Conservation (phyloP, 106 monocot genomes). For the Dioscorea alata region DNA sequence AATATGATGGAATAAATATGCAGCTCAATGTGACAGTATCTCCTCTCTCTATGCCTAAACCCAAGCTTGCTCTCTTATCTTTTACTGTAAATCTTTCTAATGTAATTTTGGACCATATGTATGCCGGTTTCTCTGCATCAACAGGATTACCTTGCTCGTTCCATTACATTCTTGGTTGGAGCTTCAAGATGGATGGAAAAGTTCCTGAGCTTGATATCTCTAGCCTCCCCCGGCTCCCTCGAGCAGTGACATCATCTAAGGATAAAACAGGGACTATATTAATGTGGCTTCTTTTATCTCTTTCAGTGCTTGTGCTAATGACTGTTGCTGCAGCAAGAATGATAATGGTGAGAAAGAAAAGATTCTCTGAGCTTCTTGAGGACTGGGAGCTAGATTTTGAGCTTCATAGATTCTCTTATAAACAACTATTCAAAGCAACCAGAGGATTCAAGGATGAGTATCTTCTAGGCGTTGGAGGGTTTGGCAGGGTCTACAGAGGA, state of each 20-base stretch:
- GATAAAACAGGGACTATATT: neutral
- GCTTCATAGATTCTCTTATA: conserved; percentile 4
- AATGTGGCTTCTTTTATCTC: neutral
- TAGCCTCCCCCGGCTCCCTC: neutral
- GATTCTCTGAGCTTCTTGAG: neutral
- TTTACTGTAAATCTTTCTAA: neutral
- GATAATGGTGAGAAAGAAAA: neutral
- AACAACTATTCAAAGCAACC: conserved; percentile 2
- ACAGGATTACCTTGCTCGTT: neutral
- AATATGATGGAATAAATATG: neutral
- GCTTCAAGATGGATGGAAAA: conserved; percentile 1
- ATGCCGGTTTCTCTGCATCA: neutral
- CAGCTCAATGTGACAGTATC: conserved; percentile 6
- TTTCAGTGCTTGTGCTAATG: neutral
- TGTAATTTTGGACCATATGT: conserved; percentile 14
- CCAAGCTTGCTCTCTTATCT: neutral
- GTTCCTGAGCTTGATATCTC: neutral
- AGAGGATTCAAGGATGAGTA: conserved; percentile 1
- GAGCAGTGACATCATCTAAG: neutral
- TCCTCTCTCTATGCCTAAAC: neutral
- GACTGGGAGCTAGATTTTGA: conserved; percentile 3
- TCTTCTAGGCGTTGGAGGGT: conserved; percentile 6
- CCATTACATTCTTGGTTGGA: conserved; percentile 10
- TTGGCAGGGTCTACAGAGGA: conserved; percentile 10
- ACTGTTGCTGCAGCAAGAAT: neutral